Evolutionary conservation across 2,329 filamentous ascomycete species (phyloP), one percentile per base, ranked within the genome.

Genomic region (Aspergillus sp.): DNA sequence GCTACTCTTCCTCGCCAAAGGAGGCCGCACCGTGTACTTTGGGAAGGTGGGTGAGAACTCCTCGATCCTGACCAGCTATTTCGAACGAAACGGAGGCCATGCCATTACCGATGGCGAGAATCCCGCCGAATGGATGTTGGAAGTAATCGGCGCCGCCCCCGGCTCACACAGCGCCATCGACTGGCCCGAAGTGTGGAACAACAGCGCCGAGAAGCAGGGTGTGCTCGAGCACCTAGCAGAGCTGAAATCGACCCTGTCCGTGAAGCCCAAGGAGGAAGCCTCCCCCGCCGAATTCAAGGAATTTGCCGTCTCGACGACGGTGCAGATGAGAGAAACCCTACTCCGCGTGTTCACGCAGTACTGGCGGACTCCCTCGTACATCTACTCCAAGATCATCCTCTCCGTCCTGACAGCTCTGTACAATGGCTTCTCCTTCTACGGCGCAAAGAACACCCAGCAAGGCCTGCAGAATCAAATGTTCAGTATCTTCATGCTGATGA

Each of bases 401-500:
- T 91, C 87, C 70, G 77, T 83, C 21, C 75, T 86, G 11, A 82
- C 82, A 63, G 80, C 87, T 3, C 81, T 96, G 11, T 96, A 93
- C 73, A 90, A 96, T 68, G 91, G 90, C 45, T 92, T 93, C 75
- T 88, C 89, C 61, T 93, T 96, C 77, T 91, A 86, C 82, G 82
- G 86, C 23, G 88, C 90, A 1, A 82, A 85, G 39, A 89, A 91
- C 77, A 87, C 85, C 35, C 83, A 88, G 43, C 90, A 93, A 71
- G 91, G 91, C 61, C 80, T 96, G 3, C 90, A 93, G 75, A 96
- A 96, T 77, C 90, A 96, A 71, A 91, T 95, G 86, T 96, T 96
- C 70, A 84, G 86, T 72, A 89, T 96, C 64, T 96, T 96, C 83
- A 90, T 95, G 83, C 77, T 95, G 55, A 79, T 90, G 57, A 93